Evolutionary conservation across 768 basidiomycete species (phyloP).

Genomic region (Agaricus blazei): DNA sequence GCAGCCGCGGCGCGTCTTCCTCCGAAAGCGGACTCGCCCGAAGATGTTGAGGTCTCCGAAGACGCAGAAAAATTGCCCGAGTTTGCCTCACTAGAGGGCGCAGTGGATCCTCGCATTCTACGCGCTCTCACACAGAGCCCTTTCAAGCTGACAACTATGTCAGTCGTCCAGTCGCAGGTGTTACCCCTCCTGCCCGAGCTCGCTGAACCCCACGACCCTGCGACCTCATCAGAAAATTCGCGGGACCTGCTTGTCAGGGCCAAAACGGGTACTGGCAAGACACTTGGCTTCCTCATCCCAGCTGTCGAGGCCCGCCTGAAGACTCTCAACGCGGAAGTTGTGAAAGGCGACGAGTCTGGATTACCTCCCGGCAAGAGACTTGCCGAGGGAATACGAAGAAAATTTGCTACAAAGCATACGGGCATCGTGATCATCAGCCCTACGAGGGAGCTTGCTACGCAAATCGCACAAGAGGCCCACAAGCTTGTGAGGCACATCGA

Average conservation of each 20-base stretch:
- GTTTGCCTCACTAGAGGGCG: constrained; percentile 34
- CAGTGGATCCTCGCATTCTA: constrained; percentile 37
- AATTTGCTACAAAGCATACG: constrained; percentile 41
- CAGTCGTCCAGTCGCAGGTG: constrained; percentile 78
- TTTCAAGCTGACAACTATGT: constrained; percentile 69
- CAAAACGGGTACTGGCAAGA: constrained; percentile 88
- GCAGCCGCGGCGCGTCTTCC: not conserved
- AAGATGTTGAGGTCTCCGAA: not conserved
- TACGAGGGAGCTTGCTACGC: constrained; percentile 85
- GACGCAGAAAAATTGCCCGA: constrained; percentile 15
- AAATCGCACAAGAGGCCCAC: constrained; percentile 81
- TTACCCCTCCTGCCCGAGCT: constrained; percentile 71
- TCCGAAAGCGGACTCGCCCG: not conserved
- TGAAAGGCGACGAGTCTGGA: constrained; percentile 38
- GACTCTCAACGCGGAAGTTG: constrained; percentile 41
- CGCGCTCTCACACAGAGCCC: constrained; percentile 59
- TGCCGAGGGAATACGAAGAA: constrained; percentile 23
- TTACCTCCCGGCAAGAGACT: constrained; percentile 24
- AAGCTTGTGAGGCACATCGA: constrained; percentile 57
- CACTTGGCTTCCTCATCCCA: constrained; percentile 82
- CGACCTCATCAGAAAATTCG: constrained; percentile 20
- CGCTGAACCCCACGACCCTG: constrained; percentile 42
- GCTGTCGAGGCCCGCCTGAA: constrained; percentile 75
- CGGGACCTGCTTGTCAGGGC: constrained; percentile 84
- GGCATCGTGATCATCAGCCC: constrained; percentile 84